A percentile compares a stretch with the other conserved stretches of the same genome.
Conservation (phyloP, 1,284 basidiomycete species). For the Singerocomus inundabilis region DNA sequence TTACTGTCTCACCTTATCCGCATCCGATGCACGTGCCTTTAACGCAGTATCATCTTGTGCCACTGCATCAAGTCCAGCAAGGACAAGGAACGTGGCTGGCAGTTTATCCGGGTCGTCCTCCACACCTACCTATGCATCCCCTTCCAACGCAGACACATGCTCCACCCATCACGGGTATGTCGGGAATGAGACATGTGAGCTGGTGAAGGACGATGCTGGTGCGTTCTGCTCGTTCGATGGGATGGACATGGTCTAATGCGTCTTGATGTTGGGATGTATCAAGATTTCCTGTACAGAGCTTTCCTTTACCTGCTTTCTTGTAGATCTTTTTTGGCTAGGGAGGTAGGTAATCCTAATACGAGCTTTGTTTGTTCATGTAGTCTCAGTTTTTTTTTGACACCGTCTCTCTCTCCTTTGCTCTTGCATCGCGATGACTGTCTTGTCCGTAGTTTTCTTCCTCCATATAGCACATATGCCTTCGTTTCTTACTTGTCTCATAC, state of each 20-base stretch:
- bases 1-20: constrained; percentile 21
- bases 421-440: background rate
- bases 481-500: background rate
- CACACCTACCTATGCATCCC: constrained; percentile 20
- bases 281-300: background rate
- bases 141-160: constrained; percentile 16
- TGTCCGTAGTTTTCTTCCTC: constrained; percentile 2
- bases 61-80: constrained; percentile 17
- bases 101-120: constrained; percentile 21
- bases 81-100: constrained; percentile 25
- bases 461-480: constrained; percentile 11
- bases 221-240: background rate
- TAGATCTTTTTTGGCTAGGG: constrained; percentile 16
- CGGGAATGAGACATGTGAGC: constrained; percentile 28
- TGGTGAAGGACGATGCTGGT: constrained; percentile 21
- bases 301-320: constrained; percentile 16
- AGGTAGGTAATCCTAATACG: constrained; percentile 22
- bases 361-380: constrained; percentile 9
- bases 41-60: constrained; percentile 20
- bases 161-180: constrained; percentile 20
- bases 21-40: constrained; percentile 27
- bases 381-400: constrained; percentile 1
- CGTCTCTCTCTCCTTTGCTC: constrained; percentile 6
- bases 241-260: constrained; percentile 1
- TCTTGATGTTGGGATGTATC: background rate